Percentiles rank a stretch among this genome's conserved stretches.
These are phyloP conservation scores for Telopea speciosissima DNA, from an alignment of 177 flowering plant genomes.

Conservation along the genomic window DNA sequence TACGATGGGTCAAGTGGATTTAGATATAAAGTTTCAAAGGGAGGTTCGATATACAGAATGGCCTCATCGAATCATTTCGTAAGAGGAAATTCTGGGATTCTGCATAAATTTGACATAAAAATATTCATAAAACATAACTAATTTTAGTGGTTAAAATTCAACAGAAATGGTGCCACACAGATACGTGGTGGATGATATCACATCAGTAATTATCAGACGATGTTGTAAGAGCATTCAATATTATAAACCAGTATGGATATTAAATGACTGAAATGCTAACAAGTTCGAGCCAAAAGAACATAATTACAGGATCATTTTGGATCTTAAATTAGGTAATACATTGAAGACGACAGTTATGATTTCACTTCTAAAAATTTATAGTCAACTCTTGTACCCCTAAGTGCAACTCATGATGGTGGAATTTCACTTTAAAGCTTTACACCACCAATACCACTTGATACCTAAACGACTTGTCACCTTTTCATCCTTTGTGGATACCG, in stretches of 20 bases:
- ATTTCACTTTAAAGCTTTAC: background rate
- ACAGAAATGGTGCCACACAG: background rate
- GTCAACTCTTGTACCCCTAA: background rate
- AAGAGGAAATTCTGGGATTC: background rate
- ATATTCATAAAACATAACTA: background rate
- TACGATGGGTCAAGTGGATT: background rate
- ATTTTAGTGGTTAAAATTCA: no score
- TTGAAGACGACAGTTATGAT: background rate
- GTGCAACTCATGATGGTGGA: background rate
- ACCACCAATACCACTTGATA: background rate
- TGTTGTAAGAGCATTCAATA: background rate
- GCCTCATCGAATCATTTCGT: background rate
- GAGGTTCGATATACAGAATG: background rate
- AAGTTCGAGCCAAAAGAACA: background rate
- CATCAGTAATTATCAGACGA: background rate
- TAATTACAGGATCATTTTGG: background rate
- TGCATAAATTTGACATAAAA: background rate
- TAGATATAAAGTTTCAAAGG: background rate
- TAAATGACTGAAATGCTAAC: background rate
- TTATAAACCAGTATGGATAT: background rate
- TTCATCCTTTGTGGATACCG: background rate
- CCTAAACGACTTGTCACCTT: no score
- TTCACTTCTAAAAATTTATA: background rate
- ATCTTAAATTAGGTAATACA: background rate
- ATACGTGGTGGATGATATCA: background rate